Evolutionary conservation across 2,329 filamentous ascomycete species (phyloP).

Genomic region (Colletotrichum abscissum): DNA sequence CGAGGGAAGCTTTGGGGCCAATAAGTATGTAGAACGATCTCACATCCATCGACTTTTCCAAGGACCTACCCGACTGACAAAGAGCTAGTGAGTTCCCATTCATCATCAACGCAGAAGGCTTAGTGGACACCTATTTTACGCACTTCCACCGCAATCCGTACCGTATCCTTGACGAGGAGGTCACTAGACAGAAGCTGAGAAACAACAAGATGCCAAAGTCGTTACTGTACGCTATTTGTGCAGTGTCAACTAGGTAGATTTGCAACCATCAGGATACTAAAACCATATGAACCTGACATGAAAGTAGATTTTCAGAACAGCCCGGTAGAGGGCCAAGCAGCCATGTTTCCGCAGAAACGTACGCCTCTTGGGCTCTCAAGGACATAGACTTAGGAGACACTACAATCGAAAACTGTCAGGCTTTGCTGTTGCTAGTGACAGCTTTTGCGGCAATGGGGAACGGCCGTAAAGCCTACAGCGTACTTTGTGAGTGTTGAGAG

Average conservation of each 20-base stretch:
- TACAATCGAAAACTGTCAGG: conserved; percentile 23
- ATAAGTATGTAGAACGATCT: neutral
- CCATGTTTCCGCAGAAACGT: conserved; percentile 23
- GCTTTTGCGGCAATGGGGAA: conserved; percentile 20
- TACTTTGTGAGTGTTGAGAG: conserved; percentile 1
- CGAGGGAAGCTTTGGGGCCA: neutral
- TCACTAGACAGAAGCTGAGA: neutral
- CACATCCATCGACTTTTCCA: neutral
- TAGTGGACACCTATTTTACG: conserved; percentile 25
- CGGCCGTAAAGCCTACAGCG: conserved; percentile 3
- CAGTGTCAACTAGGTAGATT: conserved; percentile 23
- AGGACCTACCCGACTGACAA: neutral
- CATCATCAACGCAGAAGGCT: conserved; percentile 20
- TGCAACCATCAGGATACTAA: no score
- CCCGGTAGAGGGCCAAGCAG: conserved; percentile 21
- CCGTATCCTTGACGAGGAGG: conserved; percentile 16
- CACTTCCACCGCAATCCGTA: conserved; percentile 24
- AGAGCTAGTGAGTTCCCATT: neutral
- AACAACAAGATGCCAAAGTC: conserved; percentile 22
- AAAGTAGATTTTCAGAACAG: conserved; percentile 7
- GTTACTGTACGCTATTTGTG: conserved; percentile 19
- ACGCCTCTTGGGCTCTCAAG: conserved; percentile 17
- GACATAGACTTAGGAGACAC: conserved; percentile 1
- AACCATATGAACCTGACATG: neutral
- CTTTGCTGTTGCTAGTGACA: conserved; percentile 7